Base-by-base conservation (phyloP, 2,329 filamentous ascomycete genomes). In the Ophiostoma ulmi region DNA sequence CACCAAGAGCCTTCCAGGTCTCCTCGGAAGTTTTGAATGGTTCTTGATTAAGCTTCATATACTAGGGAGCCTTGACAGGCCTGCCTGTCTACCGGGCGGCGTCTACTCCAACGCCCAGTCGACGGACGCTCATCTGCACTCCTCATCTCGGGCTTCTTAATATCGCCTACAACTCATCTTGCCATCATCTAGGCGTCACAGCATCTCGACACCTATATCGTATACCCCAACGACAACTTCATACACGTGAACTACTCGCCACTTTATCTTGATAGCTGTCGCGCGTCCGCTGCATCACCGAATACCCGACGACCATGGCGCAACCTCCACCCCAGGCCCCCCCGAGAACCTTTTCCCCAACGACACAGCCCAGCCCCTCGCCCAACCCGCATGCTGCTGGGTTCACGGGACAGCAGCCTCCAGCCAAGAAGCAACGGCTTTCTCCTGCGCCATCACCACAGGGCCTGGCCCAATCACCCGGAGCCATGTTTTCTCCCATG, bases 291-390 rank as follows among this genome's bases (percentile, higher is more conserved):
- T 26, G 26, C 35, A 39, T n/a, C n/a, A 22, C 63, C 35, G n/a
- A 35, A 36, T 20, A 22, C 7, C 20, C 20, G 20, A n/a, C 20
- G 63, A 39, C 63, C 74, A 87, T 90, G 87, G 86, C 87, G 76
- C 87, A 90, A 77, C 85, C 86, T 69, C 86, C 88, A 74, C 80
- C 82, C n/a, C 81, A 84, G 74, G 80, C 81, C 74, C 72, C 72
- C 3, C 72, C 69, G 68, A 52, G 73, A 71, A 73, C 72, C 6
- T 74, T 74, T 44, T 72, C 73, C 1, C 73, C 74, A 1, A 38
- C 69, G 1, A 55, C 71, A 5, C 79, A 76, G 70, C 74, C 74
- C 72, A 71, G 75, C 26, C 73, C 74, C 5, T 74, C 75, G 22
- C 72, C 71, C 1, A 69, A 38, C 17, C 72, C 72, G 13, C 73